Evolutionary conservation across 345 rosid species (phyloP).

Genomic region (Conringia planisiliqua): DNA sequence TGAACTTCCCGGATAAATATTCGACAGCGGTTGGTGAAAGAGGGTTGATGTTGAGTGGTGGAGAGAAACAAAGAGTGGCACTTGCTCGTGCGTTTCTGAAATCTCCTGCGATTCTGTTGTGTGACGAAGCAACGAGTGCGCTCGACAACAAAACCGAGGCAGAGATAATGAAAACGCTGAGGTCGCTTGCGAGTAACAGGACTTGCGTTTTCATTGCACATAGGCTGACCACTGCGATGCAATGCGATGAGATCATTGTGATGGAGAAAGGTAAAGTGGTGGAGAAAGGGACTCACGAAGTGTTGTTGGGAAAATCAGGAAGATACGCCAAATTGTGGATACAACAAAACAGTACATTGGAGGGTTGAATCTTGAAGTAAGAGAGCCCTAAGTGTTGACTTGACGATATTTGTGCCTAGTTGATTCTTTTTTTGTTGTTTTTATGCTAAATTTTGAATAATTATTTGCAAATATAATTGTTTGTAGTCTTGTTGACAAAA

Average conservation of each 20-base stretch:
- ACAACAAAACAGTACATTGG: conserved; percentile 65
- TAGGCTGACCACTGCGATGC: conserved; percentile 98
- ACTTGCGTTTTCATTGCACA: conserved; percentile 91
- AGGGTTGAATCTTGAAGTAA: conserved; percentile 10
- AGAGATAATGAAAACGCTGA: conserved; percentile 75
- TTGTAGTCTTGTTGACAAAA: neutral
- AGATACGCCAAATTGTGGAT: conserved; percentile 88
- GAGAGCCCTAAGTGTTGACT: neutral
- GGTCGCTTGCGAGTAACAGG: conserved; percentile 67
- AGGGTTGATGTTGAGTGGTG: conserved; percentile 94
- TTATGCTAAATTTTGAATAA: neutral
- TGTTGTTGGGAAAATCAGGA: conserved; percentile 58
- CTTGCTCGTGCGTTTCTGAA: conserved; percentile 91
- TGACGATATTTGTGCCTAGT: neutral
- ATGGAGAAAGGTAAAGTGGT: conserved; percentile 86
- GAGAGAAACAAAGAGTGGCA: conserved; percentile 98
- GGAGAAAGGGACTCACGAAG: conserved; percentile 81
- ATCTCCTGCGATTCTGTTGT: conserved; percentile 73
- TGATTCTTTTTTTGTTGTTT: neutral
- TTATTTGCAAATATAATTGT: neutral
- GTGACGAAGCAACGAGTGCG: conserved; percentile 98
- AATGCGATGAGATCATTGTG: conserved; percentile 94
- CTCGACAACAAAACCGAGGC: conserved; percentile 95
- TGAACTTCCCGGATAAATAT: conserved; percentile 81
- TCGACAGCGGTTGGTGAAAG: conserved; percentile 90